These are phyloP conservation scores for Chimonanthus salicifolius DNA, from an alignment of 164 flowering plant genomes.

Conservation along the genomic window DNA sequence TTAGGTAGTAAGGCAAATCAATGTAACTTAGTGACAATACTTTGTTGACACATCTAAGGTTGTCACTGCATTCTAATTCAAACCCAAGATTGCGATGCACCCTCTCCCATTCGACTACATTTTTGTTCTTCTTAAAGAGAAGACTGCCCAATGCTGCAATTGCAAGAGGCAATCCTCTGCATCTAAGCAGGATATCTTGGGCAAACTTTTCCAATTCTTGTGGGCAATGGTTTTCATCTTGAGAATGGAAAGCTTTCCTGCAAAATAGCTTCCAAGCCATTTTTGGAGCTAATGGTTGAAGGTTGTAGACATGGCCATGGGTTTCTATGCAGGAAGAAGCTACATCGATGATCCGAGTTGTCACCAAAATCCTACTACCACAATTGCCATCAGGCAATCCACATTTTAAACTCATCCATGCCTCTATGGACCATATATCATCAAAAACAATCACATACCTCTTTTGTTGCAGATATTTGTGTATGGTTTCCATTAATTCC, in stretches of 20 bases:
- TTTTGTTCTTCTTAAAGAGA: constrained; percentile 25
- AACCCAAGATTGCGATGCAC: constrained; percentile 26
- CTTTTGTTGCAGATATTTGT: not conserved
- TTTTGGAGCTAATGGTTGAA: not conserved
- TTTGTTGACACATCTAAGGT: constrained; percentile 23
- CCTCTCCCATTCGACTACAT: constrained; percentile 30
- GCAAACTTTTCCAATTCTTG: constrained; percentile 26
- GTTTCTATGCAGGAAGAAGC: constrained; percentile 19
- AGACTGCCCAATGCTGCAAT: constrained; percentile 44
- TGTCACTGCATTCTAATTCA: constrained; percentile 26
- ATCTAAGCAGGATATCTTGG: constrained; percentile 37
- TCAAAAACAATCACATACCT: constrained; percentile 38
- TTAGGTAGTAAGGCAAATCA: constrained; percentile 39
- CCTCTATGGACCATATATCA: constrained; percentile 28
- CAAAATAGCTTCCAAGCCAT: constrained; percentile 6
- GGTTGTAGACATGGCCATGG: not conserved
- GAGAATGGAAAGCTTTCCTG: not conserved
- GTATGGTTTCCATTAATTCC: not conserved
- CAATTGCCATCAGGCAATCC: not conserved
- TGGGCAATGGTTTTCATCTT: not conserved
- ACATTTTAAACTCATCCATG: not conserved
- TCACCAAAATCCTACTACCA: constrained; percentile 31
- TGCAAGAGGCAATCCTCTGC: constrained; percentile 48
- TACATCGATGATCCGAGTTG: constrained; percentile 28
- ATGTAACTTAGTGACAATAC: constrained; percentile 37